A percentile compares a stretch with the other conserved stretches of the same genome.
phyloP scores from a whole-genome alignment of 352 stramenopile genomes.

The Achlya hypogyna region DNA sequence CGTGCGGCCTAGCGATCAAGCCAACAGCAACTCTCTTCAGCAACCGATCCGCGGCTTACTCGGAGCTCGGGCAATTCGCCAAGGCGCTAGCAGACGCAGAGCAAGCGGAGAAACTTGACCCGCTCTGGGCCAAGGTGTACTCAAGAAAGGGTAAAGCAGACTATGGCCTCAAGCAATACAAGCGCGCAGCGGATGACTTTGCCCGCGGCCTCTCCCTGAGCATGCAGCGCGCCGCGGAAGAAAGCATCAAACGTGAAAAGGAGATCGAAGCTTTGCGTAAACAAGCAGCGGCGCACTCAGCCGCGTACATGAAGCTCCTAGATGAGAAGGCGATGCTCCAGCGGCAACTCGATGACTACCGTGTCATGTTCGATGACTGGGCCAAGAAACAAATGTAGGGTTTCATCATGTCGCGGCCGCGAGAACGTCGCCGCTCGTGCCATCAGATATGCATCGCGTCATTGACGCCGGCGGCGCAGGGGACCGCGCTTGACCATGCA shows the following conservation, averaged over 20 bases:
- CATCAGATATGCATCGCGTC: neutral
- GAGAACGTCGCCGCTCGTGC: neutral
- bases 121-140: conserved; percentile 32
- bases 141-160: conserved; percentile 74
- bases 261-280: conserved; percentile 64
- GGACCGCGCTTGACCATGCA: neutral
- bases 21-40: conserved; percentile 63
- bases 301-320: conserved; percentile 59
- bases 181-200: conserved; percentile 62
- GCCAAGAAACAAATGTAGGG: conserved; percentile 71
- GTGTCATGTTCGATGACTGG: conserved; percentile 76
- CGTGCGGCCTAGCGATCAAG: conserved; percentile 37
- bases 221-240: conserved; percentile 50
- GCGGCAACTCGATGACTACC: conserved; percentile 66
- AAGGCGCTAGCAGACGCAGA: conserved; percentile 18
- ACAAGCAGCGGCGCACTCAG: conserved; percentile 57
- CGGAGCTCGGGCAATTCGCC: conserved; percentile 31
- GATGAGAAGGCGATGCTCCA: conserved; percentile 67
- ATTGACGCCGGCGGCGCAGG: too few species aligned
- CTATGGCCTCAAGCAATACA: conserved; percentile 55
- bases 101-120: conserved; percentile 14
- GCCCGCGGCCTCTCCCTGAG: conserved; percentile 58
- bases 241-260: conserved; percentile 57
- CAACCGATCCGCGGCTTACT: conserved; percentile 72
- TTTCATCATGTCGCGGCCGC: conserved; percentile 9